Percentiles rank a stretch among this genome's conserved stretches.
These are phyloP conservation scores for Drechslera avenae DNA, from an alignment of 2,329 filamentous ascomycete genomes.

Conservation along the genomic window DNA sequence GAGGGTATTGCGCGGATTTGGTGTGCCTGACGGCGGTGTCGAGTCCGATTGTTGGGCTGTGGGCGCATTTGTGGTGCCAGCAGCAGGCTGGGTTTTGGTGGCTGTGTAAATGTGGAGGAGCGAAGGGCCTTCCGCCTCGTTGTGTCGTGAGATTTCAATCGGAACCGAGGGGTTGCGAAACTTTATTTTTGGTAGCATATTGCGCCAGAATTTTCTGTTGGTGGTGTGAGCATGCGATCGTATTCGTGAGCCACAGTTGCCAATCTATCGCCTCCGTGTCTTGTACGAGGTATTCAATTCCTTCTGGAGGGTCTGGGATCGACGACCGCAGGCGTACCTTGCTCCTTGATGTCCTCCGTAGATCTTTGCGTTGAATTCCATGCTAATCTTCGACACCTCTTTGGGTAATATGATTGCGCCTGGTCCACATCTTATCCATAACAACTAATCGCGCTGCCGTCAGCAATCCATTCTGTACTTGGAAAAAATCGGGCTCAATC, in stretches of 20 bases:
- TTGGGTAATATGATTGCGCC: conserved; percentile 82
- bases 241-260: background rate
- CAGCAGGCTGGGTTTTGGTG: conserved; percentile 23
- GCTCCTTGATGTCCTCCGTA: conserved; percentile 73
- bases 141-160: conserved; percentile 78
- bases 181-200: conserved; percentile 83
- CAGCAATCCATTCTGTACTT: conserved; percentile 4
- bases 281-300: too few species aligned
- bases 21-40: conserved; percentile 24
- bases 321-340: conserved; percentile 57
- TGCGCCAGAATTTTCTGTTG: conserved; percentile 83
- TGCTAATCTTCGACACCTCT: conserved; percentile 74
- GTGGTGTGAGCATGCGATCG: background rate
- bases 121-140: conserved; percentile 47
- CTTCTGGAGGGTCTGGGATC: too few species aligned
- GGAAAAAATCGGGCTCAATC: background rate
- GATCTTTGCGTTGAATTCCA: conserved; percentile 70
- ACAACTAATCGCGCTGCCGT: conserved; percentile 58
- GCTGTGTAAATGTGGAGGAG: conserved; percentile 42
- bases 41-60: conserved; percentile 22
- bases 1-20: conserved; percentile 31
- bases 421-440: conserved; percentile 76
- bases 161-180: conserved; percentile 87
- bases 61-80: conserved; percentile 16
- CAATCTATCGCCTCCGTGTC: background rate